Conservation (phyloP, 164 flowering plant species). For the Annona squamosa region DNA sequence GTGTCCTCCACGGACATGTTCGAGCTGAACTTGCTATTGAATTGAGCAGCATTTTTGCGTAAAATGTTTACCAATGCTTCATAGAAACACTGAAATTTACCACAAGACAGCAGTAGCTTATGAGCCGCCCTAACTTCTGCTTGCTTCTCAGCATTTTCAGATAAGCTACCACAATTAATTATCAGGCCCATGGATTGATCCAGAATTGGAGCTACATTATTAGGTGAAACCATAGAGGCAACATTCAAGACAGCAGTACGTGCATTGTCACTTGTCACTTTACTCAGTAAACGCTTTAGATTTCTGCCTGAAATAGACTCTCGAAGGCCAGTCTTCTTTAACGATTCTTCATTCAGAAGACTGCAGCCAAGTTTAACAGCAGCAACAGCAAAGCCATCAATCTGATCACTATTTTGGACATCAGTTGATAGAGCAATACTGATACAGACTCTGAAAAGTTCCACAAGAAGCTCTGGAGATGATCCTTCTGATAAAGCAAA, state of each 20-base stretch:
- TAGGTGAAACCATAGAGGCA: conserved; percentile 41
- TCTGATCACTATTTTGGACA: conserved; percentile 32
- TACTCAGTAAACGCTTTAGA: conserved; percentile 48
- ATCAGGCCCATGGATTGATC: conserved; percentile 45
- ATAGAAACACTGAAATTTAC: conserved; percentile 56
- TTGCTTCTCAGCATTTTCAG: conserved; percentile 55
- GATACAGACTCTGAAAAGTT: conserved; percentile 45
- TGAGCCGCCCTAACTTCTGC: conserved; percentile 72
- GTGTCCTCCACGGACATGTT: conserved; percentile 28
- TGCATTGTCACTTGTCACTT: conserved; percentile 41
- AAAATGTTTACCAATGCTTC: conserved; percentile 36
- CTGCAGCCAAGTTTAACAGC: conserved; percentile 45
- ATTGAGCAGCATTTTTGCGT: conserved; percentile 46
- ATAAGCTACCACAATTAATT: conserved; percentile 43
- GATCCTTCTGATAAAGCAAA: conserved; percentile 63
- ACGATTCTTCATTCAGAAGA: conserved; percentile 46
- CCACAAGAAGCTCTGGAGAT: conserved; percentile 48
- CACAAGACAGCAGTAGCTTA: conserved; percentile 52
- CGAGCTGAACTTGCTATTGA: conserved; percentile 39
- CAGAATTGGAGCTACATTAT: conserved; percentile 39
- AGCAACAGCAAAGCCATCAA: conserved; percentile 61
- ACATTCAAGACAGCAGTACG: conserved; percentile 58
- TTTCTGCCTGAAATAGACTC: conserved; percentile 51
- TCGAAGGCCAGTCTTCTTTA: conserved; percentile 34
- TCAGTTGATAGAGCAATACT: conserved; percentile 36